A percentile compares a stretch with the other conserved stretches of the same genome.
Evolutionary conservation across 2,329 filamentous ascomycete genomes (phyloP).

Genomic region (Capronia americana): DNA sequence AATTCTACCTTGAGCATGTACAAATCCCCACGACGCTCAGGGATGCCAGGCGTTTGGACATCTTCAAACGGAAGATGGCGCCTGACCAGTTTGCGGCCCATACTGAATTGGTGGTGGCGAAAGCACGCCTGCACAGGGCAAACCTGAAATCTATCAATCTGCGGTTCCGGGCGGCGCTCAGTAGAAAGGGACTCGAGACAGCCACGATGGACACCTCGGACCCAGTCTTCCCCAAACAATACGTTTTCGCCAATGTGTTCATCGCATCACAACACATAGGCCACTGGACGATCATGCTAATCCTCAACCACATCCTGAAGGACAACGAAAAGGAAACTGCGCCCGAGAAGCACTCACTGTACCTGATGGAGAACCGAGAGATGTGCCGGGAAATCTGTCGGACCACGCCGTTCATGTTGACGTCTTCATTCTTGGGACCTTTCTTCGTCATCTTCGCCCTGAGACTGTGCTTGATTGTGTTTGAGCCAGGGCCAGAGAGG

Average conservation of each 20-base stretch:
- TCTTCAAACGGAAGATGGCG: slow-evolving; percentile 11
- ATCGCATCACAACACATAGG: slow-evolving; percentile 33
- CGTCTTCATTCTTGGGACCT: slow-evolving; percentile 39
- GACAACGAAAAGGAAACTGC: slow-evolving; percentile 28
- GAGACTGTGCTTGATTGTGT: slow-evolving; percentile 35
- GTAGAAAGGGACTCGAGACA: slow-evolving; percentile 27
- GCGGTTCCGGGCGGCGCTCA: slow-evolving; percentile 30
- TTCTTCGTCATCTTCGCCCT: slow-evolving; percentile 40
- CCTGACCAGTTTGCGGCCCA: slow-evolving; percentile 17
- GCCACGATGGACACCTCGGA: slow-evolving; percentile 26
- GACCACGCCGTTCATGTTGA: slow-evolving; percentile 37
- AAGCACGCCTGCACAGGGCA: slow-evolving; percentile 28
- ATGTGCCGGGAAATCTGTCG: slow-evolving; percentile 37
- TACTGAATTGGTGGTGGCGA: slow-evolving; percentile 16
- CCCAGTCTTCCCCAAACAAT: slow-evolving; percentile 36
- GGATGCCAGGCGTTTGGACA: slow-evolving; percentile 16
- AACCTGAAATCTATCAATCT: slow-evolving; percentile 36
- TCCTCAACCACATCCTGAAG: slow-evolving; percentile 36
- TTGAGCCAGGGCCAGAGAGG: slow-evolving; percentile 34
- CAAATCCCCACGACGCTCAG: slow-evolving; percentile 28
- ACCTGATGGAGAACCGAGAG: slow-evolving; percentile 37
- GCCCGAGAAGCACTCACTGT: slow-evolving; percentile 32
- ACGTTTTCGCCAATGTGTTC: slow-evolving; percentile 39
- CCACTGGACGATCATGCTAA: slow-evolving; percentile 38
- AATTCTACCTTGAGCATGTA: slow-evolving; percentile 37